Evolutionary conservation across 1,139 yeast species (phyloP), one percentile per base, ranked within the genome.

Genomic region (Kodamaea sp.): DNA sequence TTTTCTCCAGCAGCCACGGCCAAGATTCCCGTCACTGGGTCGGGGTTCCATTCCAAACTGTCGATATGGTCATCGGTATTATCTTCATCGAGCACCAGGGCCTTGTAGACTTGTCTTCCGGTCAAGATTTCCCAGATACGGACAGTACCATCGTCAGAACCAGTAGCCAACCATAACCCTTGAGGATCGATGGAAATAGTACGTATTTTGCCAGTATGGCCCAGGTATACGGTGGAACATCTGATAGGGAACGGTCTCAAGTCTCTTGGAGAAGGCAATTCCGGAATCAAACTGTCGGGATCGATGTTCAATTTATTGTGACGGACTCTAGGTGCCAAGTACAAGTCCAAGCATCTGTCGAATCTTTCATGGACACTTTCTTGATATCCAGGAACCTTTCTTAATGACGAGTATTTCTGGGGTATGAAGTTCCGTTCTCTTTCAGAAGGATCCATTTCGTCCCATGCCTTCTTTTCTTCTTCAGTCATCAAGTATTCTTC

Each of bases 241-340:
- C 82, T 80, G 55, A 89, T 87, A 28, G 99, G 99, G 80, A 94
- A 92, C n/a, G 99, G 99, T 59, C 96, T 79, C 52, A 92, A 73
- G 61, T 92, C 98, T 64, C 88, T 83, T 41, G 98, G 98, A 23
- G 96, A 87, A 31, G 98, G 99, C 49, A 92, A 74, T 51, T 92
- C 96, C 9, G 99, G 99, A 48, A 92, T 82, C 55, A 92, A 76
- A 31, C 96, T 85, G 46, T 92, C 98, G 5, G 98, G 98, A 53
- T 94, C 97, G 53, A 94, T 88, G 56, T 90, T 85, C 52, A 89
- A 74, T 64, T 89, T 88, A 59, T 88, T 84, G 51, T 83, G 88
- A 56, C 96, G 88, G 32, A 88, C 92, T 63, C 99, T 80, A 43
- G 99, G 99, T 4, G 98, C 98, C 51, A 92, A 70, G 57, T 94